Percentiles rank a stretch among this genome's conserved stretches.
These are phyloP conservation scores for Plasmodium knowlesi DNA, from an alignment of 169 alveolate genomes.

Conservation along the genomic window DNA sequence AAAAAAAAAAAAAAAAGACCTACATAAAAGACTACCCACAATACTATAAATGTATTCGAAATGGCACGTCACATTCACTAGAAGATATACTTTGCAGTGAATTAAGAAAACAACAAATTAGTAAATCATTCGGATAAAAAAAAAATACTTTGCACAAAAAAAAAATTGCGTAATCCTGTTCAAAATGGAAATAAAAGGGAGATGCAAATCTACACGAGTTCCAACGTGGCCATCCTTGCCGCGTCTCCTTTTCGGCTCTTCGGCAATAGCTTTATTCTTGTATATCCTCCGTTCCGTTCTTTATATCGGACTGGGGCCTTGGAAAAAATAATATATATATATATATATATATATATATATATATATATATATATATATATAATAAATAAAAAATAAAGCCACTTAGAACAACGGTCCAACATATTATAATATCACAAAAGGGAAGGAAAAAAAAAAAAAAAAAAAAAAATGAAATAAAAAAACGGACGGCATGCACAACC, in stretches of 20 bases:
- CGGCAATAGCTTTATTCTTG: constrained; percentile 79
- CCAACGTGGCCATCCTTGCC: constrained; percentile 77
- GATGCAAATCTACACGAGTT: constrained; percentile 71
- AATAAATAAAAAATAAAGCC: neutral
- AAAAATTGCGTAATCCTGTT: neutral
- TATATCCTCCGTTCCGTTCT: constrained; percentile 86
- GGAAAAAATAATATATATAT: too few relatives aligned
- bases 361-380: too few relatives aligned
- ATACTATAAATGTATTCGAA: neutral
- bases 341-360: too few relatives aligned
- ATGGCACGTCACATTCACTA: neutral
- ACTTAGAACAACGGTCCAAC: neutral
- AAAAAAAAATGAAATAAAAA: neutral
- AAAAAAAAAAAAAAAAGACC: neutral
- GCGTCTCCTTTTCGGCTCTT: constrained; percentile 80
- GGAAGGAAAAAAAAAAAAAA: neutral
- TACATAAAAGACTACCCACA: neutral
- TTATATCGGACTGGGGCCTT: constrained; percentile 79
- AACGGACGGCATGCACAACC: neutral
- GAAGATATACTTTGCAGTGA: neutral
- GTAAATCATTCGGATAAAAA: neutral
- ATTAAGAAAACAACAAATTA: neutral
- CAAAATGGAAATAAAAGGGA: constrained; percentile 17
- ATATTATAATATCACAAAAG: neutral
- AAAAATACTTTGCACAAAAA: neutral